Evolutionary conservation across 108 stramenopile genomes (phyloP).

Genomic region (Aurantiochytrium sp.): DNA sequence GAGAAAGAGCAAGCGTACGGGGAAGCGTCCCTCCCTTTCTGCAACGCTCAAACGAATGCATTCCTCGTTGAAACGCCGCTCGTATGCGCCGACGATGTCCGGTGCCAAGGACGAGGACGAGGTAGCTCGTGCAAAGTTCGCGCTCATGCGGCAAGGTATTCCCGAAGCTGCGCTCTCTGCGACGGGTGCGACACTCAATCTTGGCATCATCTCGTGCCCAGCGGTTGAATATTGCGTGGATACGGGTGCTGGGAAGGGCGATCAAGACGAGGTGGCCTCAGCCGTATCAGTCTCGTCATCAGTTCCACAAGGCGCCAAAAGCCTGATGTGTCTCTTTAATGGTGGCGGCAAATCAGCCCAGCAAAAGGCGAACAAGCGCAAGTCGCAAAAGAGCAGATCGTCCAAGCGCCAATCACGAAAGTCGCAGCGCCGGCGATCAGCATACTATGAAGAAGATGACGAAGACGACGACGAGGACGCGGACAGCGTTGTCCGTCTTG

Average conservation of each 20-base stretch:
- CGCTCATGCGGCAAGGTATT: background rate
- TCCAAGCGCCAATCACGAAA: too few relatives aligned
- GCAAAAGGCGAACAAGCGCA: background rate
- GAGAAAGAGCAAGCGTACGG: background rate
- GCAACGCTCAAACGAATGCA: background rate
- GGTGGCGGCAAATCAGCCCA: too few relatives aligned
- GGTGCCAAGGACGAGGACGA: background rate
- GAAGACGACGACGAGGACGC: too few relatives aligned
- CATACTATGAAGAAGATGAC: background rate
- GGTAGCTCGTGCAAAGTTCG: background rate
- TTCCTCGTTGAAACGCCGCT: background rate
- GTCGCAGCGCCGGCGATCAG: too few relatives aligned
- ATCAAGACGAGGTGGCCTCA: background rate
- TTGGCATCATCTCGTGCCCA: background rate
- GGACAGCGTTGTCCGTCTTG: too few relatives aligned
- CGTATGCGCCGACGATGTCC: background rate
- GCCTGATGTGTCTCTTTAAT: background rate
- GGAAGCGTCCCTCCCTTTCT: background rate
- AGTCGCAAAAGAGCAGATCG: too few relatives aligned
- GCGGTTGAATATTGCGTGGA: background rate
- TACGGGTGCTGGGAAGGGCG: background rate
- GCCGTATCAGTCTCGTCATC: background rate
- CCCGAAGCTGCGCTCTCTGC: background rate
- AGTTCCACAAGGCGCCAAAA: background rate
- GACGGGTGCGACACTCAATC: background rate